Evolutionary conservation across 306 rosid species (phyloP).

Genomic region (Dryas drummondii): DNA sequence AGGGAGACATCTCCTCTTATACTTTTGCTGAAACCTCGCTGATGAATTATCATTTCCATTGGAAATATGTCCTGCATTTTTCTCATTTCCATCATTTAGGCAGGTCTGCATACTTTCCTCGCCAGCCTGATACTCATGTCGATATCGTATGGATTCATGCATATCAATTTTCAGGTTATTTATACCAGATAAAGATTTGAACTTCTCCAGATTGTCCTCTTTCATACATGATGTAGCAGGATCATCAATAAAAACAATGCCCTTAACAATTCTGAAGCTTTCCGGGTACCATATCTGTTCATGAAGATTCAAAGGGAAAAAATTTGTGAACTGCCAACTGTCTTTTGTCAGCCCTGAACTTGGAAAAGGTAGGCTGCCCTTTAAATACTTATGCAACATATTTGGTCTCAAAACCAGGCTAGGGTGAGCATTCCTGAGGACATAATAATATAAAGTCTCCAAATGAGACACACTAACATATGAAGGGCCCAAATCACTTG

Average conservation of each 20-base stretch:
- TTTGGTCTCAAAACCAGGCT: slow-evolving; percentile 30
- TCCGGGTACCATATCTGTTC: slow-evolving; percentile 65
- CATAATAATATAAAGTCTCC: slow-evolving; percentile 58
- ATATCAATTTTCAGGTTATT: slow-evolving; percentile 41
- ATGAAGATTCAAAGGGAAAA: slow-evolving; percentile 66
- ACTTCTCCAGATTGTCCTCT: slow-evolving; percentile 45
- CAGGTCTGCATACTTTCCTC: slow-evolving; percentile 20
- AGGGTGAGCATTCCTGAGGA: slow-evolving; percentile 43
- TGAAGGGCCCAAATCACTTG: slow-evolving; percentile 56
- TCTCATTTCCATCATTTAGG: background rate
- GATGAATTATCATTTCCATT: slow-evolving; percentile 29
- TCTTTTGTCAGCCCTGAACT: slow-evolving; percentile 24
- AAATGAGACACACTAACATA: slow-evolving; percentile 52
- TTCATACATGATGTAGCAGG: slow-evolving; percentile 37
- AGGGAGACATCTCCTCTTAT: slow-evolving; percentile 35
- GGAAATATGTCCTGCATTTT: background rate
- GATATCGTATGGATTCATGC: slow-evolving; percentile 26
- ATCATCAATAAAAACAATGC: slow-evolving; percentile 49
- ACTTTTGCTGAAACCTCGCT: slow-evolving; percentile 22
- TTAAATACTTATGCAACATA: slow-evolving; percentile 54
- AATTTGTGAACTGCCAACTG: slow-evolving; percentile 47
- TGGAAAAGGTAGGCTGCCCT: slow-evolving; percentile 42
- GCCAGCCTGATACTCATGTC: slow-evolving; percentile 6
- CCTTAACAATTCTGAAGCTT: slow-evolving; percentile 62
- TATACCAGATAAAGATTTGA: slow-evolving; percentile 47